Percentiles rank a stretch among this genome's conserved stretches.
Evolutionary conservation across 345 rosid genomes (phyloP).

Genomic region (Heritiera fomes): DNA sequence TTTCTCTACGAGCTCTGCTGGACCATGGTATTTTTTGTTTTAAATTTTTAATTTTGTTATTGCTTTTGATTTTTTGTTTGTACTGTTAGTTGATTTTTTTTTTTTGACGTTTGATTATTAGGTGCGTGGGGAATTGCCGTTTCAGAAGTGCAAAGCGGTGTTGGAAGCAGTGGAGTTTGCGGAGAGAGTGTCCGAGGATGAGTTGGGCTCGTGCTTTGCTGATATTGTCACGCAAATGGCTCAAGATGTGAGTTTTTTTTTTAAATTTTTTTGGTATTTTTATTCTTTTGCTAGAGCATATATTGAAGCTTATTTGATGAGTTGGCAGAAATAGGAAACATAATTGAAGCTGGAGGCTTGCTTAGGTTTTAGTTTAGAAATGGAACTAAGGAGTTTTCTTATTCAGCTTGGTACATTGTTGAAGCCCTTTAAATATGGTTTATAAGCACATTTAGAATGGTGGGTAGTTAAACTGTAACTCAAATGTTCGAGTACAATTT

Average conservation of each 20-base stretch:
- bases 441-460: background rate
- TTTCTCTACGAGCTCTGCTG: constrained; percentile 94
- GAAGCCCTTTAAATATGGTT: background rate
- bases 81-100: background rate
- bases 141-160: constrained; percentile 73
- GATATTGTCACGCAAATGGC: constrained; percentile 92
- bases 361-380: background rate
- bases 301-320: background rate
- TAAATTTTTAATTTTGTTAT: constrained; percentile 15
- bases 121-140: constrained; percentile 92
- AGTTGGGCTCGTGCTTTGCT: constrained; percentile 65
- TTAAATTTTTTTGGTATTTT: background rate
- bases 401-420: background rate
- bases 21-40: constrained; percentile 49
- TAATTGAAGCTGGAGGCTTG: background rate
- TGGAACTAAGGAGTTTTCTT: background rate
- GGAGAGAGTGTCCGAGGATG: constrained; percentile 52
- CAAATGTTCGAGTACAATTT: background rate
- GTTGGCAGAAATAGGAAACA: background rate
- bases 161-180: constrained; percentile 67
- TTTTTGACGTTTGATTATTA: constrained; percentile 31
- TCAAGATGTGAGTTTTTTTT: constrained; percentile 65
- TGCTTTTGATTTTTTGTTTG: background rate
- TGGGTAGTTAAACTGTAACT: background rate
- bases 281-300: background rate